Evolutionary conservation across 441 rosid species (phyloP), one percentile per base, ranked within the genome.

Genomic region (Adansonia rubrostipa): DNA sequence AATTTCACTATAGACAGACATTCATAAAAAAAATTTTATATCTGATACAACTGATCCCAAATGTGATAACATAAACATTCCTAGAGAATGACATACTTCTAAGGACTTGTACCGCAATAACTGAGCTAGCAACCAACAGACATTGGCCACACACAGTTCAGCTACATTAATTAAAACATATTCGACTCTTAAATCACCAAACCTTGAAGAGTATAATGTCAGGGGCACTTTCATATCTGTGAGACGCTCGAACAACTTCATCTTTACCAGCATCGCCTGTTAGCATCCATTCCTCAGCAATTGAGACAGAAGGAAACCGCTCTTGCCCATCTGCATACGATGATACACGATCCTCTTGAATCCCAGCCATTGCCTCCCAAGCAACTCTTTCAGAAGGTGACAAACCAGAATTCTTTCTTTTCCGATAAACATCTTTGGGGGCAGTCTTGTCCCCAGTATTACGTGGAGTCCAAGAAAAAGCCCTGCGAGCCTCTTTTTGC

Each of bases 321-420:
- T 94, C 98, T 80, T 89, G 98, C 73, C 94, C 98, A 81, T 94
- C 98, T 24, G 82, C 83, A 82, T 83, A 87, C 51, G 94, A 86
- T 73, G 91, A 79, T 66, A 85, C 90, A 58, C 80, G 89, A 78
- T 93, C 97, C 84, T 93, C 98, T 76, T 87, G 97, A 82, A 93
- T 94, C 83, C 97, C 99, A 51, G 99, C 84, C 98, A 94, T 94
- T 69, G 98, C 94, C 87, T 94, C 99, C 98, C 98, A 94, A 81
- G 95, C 91, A 85, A 90, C 89, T 86, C 88, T 96, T 78, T 96
- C 98, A 78, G 98, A 85, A 70, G 94, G 84, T 58, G 93, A 76
- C 82, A 94, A 86, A 70, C 96, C 97, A 79, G 97, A 94, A 87
- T 84, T 96, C 87, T 96, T 94, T 84, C 97, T 88, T 81, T 96